Evolutionary conservation across 2,329 filamentous ascomycete genomes (phyloP), one percentile per base, ranked within the genome.

Genomic region (Fusarium aywerte): DNA sequence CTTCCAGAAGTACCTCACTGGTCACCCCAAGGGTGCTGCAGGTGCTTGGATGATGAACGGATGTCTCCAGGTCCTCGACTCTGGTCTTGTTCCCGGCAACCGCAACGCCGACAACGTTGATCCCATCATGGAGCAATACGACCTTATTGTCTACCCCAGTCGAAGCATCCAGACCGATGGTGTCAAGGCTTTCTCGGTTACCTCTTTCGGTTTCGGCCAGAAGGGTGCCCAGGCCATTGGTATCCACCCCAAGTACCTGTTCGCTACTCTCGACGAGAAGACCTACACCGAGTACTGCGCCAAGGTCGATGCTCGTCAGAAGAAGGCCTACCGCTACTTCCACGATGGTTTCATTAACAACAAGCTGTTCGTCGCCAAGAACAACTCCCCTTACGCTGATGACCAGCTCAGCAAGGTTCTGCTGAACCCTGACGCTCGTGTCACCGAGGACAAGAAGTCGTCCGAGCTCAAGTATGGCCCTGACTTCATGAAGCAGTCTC

Each of bases 21-120:
- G 96, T 80, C 96, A 99, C 79, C 96, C 96, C 75, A 99, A 99
- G 89, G 96, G 96, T 90, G 95, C 96, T 75, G 96, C 96, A 62
- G 96, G 96, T 84, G 96, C 95, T 47, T 99, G 96, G 94, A 99
- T 99, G 96, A 90, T 99, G 87, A 99, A 99, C 84, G 96, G 96
- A 70, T 96, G 92, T 79, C 84, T 99, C 78, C 96, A 99, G 80
- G 93, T 97, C 43, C 88, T 99, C 74, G 97, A 98, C 84, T 90
- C 87, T 50, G 96, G 96, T 76, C 85, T 99, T 48, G 95, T 99
- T 23, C 96, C 96, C 15, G 96, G 96, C 62, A 99, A 99, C 84
- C 91, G 94, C 75, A 99, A 99, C 74, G 96, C 96, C 50, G 96
- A 99, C 83, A 99, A 99, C 72, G 89, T 99, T 55, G 96, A 99